Evolutionary conservation across 805 yeast species (phyloP).

Genomic region (Sugiyamaella valdiviana): DNA sequence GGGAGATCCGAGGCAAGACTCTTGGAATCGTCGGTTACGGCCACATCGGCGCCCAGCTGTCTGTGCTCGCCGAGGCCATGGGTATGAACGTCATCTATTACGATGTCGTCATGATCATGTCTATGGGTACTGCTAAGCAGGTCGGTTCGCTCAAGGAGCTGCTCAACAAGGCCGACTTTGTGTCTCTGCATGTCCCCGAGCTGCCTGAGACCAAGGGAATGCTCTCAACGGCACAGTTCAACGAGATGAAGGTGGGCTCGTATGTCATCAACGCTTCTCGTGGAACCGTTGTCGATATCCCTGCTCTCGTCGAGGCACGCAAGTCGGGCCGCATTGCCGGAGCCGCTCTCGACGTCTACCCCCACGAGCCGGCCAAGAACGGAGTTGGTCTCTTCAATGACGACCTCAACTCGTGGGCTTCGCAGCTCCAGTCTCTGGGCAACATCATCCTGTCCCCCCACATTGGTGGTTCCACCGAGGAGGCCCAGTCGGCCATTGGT

Average conservation of each 20-base stretch:
- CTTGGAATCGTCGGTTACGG: constrained; percentile 97
- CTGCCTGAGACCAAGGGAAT: constrained; percentile 86
- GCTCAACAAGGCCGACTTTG: constrained; percentile 75
- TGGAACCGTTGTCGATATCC: constrained; percentile 96
- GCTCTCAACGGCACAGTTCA: constrained; percentile 83
- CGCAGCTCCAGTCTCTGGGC: constrained; percentile 73
- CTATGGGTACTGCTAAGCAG: constrained; percentile 94
- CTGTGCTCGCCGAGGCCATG: constrained; percentile 94
- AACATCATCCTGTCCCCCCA: constrained; percentile 94
- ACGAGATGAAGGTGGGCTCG: constrained; percentile 94
- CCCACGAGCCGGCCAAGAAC: constrained; percentile 94
- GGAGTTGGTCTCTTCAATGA: constrained; percentile 75
- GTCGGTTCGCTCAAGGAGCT: constrained; percentile 79
- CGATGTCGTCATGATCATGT: constrained; percentile 89
- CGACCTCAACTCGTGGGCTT: constrained; percentile 72
- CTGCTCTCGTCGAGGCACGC: constrained; percentile 87
- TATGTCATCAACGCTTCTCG: constrained; percentile 93
- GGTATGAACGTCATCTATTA: constrained; percentile 96
- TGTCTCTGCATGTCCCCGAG: constrained; percentile 91
- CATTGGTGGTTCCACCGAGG: constrained; percentile 98
- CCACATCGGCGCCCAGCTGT: constrained; percentile 95
- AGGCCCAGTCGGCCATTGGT: constrained; percentile 97
- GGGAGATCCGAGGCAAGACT: constrained; percentile 99
- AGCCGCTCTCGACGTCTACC: constrained; percentile 94
- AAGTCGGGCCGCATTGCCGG: constrained; percentile 93